A percentile compares a stretch with the other conserved stretches of the same genome.
phyloP scores from a whole-genome alignment of 148 eudicot genomes.

The Amaranthus cruentus region DNA sequence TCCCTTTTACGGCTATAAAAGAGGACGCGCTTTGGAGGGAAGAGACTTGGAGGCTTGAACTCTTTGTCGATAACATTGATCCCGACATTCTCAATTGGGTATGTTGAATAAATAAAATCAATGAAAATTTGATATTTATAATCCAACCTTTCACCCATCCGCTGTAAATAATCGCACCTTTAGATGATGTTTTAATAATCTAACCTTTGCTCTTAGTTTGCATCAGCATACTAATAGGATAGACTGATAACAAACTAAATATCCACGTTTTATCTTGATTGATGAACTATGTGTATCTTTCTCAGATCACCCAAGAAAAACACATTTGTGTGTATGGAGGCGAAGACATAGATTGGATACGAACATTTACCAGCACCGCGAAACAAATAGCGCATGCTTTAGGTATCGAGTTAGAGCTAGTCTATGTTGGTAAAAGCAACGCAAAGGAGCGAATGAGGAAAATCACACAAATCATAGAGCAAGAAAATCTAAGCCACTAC shows the following conservation, averaged over 20 bases:
- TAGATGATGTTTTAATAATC: too few relatives aligned
- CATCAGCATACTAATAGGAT: too few relatives aligned
- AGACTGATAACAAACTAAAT: too few relatives aligned
- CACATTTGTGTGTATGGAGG: constrained; percentile 83
- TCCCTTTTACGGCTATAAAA: constrained; percentile 54
- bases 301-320: constrained; percentile 46
- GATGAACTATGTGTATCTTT: background rate
- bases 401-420: constrained; percentile 50
- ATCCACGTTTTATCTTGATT: too few relatives aligned
- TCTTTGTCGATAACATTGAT: constrained; percentile 63
- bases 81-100: constrained; percentile 49
- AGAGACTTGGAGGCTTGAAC: constrained; percentile 72
- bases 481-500: constrained; percentile 35
- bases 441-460: constrained; percentile 46
- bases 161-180: too few relatives aligned
- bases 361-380: constrained; percentile 38
- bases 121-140: too few relatives aligned
- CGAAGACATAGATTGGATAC: constrained; percentile 67
- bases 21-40: constrained; percentile 73
- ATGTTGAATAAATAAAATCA: background rate
- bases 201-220: background rate
- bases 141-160: too few relatives aligned
- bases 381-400: constrained; percentile 33
- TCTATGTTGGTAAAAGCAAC: constrained; percentile 68
- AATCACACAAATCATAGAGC: constrained; percentile 24